Base-by-base conservation (phyloP, 78 protist species). In the Protostelium mycophagum region DNA sequence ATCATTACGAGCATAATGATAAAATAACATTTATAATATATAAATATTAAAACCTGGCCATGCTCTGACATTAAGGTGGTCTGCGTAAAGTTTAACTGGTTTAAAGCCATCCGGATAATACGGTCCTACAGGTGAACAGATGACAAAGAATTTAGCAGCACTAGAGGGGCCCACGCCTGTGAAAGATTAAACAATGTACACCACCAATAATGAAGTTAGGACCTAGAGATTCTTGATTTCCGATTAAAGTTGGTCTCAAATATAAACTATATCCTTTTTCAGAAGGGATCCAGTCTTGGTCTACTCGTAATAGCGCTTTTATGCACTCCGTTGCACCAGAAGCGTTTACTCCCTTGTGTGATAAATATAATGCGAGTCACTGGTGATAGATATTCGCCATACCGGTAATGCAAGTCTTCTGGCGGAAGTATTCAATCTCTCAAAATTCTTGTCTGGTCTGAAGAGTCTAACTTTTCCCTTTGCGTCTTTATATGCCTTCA, bases 81-180 rank as follows among this genome's bases (percentile, higher is more conserved):
- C 98, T 28, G 99, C 99, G 34, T 92, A 37, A 28, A 99, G 94
- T 36, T 83, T 39, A 85, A 98, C 98, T 34, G 99, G 98, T 84
- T 94, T 96, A 91, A 98, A 98, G 31, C 99, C 99, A 37, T 90
- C 88, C 88, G 89, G 87, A 92, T 94, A 99, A 95, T 99, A 99
- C 31, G 99, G 99, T 28, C 99, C 99, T 34, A 96, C 98, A 36
- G 99, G 99, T 36, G 98, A 96, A 23, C 84, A 38, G 88, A 99
- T 97, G 34, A 93, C 93, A 89, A 93, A 93, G 89, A 93, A 86
- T 34, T 89, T 63, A 1, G 96, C 96, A 28, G 87, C 35, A 31
- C 88, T 37, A 9, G 93, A 36, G 29, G 91, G 88, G 31, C 89
- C 87, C 83, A 93, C 96, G 73, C 73, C 73, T 51, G 73, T 16